phyloP scores from a whole-genome alignment of 768 basidiomycete genomes.

The Calocybe indica region DNA sequence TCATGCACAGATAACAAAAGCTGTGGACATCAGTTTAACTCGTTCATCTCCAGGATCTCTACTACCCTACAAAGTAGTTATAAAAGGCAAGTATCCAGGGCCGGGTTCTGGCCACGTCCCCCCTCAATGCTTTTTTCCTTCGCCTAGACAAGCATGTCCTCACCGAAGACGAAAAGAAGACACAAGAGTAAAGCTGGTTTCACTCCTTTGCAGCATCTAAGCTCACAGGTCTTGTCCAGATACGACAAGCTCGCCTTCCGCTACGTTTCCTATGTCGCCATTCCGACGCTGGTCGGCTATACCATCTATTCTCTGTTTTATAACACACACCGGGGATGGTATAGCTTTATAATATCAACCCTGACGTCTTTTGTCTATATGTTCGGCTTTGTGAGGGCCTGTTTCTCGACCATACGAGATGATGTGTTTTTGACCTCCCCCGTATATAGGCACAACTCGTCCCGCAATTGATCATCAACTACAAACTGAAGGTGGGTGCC shows the following conservation, averaged over 20 bases:
- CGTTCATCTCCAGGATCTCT: slow-evolving; percentile 54
- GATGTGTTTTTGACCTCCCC: neutral
- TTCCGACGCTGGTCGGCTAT: slow-evolving; percentile 74
- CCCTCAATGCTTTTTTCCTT: slow-evolving; percentile 4
- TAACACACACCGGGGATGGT: slow-evolving; percentile 90
- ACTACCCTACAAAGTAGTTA: slow-evolving; percentile 74
- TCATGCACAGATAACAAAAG: slow-evolving; percentile 66
- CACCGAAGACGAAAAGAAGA: slow-evolving; percentile 96
- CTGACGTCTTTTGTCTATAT: slow-evolving; percentile 91
- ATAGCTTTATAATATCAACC: slow-evolving; percentile 91
- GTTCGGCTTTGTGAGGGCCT: slow-evolving; percentile 91
- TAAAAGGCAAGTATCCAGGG: slow-evolving; percentile 56
- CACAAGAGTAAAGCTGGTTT: slow-evolving; percentile 73
- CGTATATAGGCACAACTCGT: slow-evolving; percentile 68
- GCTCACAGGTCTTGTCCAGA: slow-evolving; percentile 29
- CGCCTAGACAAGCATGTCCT: slow-evolving; percentile 86
- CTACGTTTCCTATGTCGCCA: slow-evolving; percentile 86
- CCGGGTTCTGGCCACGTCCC: slow-evolving; percentile 8
- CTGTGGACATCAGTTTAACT: slow-evolving; percentile 78
- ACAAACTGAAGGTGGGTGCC: slow-evolving; percentile 79
- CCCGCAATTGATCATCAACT: slow-evolving; percentile 92
- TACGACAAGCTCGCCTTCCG: slow-evolving; percentile 92
- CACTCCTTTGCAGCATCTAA: neutral
- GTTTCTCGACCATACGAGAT: neutral
- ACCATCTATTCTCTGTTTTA: slow-evolving; percentile 77